phyloP scores from a whole-genome alignment of 352 stramenopile genomes.

The Globisporangium cederbergense region DNA sequence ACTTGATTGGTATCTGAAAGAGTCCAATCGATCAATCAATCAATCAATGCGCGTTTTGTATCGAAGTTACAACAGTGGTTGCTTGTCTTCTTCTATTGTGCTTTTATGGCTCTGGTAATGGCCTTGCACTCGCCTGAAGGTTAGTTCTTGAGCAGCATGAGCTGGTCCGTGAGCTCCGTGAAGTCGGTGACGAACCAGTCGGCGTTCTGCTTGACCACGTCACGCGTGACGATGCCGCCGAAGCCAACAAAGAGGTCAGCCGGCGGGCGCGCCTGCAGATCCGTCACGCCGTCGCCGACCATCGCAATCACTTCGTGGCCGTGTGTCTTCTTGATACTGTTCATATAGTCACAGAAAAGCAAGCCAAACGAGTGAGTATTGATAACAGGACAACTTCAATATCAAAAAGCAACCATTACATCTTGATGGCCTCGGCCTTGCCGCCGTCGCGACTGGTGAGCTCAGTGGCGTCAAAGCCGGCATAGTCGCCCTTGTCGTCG shows the following conservation, averaged over 20 bases:
- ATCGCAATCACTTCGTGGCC: conserved; percentile 96
- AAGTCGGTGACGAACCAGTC: conserved; percentile 99
- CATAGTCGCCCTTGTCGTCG: conserved; percentile 84
- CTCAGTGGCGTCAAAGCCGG: conserved; percentile 93
- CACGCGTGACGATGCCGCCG: conserved; percentile 93
- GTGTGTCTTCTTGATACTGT: conserved; percentile 87
- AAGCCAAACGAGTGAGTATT: background rate
- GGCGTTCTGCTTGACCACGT: conserved; percentile 91
- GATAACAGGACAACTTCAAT: background rate
- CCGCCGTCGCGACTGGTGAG: conserved; percentile 88
- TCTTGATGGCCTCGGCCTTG: conserved; percentile 76
- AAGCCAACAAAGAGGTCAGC: conserved; percentile 98
- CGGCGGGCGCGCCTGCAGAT: conserved; percentile 96
- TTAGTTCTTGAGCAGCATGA: conserved; percentile 24
- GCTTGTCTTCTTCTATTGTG: background rate
- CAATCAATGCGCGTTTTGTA: conserved; percentile 5
- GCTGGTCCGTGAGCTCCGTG: conserved; percentile 74
- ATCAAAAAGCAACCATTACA: conserved; percentile 29
- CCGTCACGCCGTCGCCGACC: conserved; percentile 98
- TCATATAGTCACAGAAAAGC: conserved; percentile 15
- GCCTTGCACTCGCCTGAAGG: background rate
- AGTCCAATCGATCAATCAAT: background rate
- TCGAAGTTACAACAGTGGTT: background rate
- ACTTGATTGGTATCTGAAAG: background rate
- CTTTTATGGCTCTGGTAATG: background rate